Evolutionary conservation across 2,329 filamentous ascomycete species (phyloP).

Genomic region (Zymoseptoria tritici): DNA sequence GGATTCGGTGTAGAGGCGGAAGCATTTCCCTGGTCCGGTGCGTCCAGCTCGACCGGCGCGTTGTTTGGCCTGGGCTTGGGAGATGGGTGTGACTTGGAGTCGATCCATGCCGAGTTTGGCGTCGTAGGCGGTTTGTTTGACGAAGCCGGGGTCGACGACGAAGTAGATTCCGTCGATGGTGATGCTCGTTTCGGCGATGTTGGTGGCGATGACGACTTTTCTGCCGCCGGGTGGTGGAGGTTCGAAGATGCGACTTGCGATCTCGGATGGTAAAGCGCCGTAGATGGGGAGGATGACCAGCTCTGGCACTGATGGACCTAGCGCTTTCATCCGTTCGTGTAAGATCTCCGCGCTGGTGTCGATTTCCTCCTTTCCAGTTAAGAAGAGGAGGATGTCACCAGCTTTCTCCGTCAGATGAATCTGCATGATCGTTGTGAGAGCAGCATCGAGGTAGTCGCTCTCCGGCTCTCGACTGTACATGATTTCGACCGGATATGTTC

Average conservation of each 20-base stretch:
- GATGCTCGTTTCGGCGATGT: conserved; percentile 94
- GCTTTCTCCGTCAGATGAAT: conserved; percentile 89
- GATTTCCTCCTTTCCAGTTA: conserved; percentile 97
- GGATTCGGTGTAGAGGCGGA: conserved; percentile 87
- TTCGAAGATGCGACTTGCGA: conserved; percentile 57
- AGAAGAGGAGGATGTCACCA: conserved; percentile 91
- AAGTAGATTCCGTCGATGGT: conserved; percentile 99
- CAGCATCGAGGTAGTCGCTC: conserved; percentile 88
- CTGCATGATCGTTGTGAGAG: conserved; percentile 95
- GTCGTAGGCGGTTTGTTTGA: conserved; percentile 99
- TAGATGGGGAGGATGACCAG: conserved; percentile 92
- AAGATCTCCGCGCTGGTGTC: conserved; percentile 95
- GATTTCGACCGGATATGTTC: conserved; percentile 91
- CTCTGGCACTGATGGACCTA: conserved; percentile 54
- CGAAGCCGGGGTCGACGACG: conserved; percentile 97
- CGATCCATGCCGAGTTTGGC: conserved; percentile 94
- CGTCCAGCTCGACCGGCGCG: conserved; percentile 97
- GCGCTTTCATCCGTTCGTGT: conserved; percentile 61
- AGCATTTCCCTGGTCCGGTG: conserved; percentile 97
- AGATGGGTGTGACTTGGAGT: conserved; percentile 93
- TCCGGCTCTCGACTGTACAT: conserved; percentile 94
- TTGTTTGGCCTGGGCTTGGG: conserved; percentile 94
- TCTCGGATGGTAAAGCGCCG: conserved; percentile 75
- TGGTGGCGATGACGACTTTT: conserved; percentile 90
- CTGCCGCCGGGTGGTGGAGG: conserved; percentile 78